Evolutionary conservation across 2,329 filamentous ascomycete genomes (phyloP).

Genomic region (Epichloe sylvatica): DNA sequence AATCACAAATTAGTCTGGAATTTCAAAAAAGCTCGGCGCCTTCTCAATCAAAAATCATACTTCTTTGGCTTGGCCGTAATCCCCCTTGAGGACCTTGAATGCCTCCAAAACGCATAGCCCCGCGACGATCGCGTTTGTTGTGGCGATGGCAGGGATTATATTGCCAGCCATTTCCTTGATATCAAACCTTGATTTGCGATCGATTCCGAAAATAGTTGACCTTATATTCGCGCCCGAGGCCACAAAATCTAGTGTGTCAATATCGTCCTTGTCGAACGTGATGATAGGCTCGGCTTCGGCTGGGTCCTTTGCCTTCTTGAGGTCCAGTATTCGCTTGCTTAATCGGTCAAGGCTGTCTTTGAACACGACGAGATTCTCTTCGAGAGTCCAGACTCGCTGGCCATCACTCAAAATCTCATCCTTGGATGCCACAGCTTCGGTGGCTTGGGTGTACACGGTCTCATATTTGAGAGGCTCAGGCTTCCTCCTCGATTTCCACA

Average conservation of each 20-base stretch:
- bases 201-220: conserved; percentile 79
- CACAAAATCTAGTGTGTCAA: conserved; percentile 90
- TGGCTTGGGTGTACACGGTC: conserved; percentile 38
- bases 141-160: conserved; percentile 96
- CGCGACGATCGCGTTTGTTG: conserved; percentile 92
- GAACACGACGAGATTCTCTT: conserved; percentile 78
- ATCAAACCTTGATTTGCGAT: conserved; percentile 80
- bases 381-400: conserved; percentile 66
- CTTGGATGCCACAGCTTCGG: conserved; percentile 32
- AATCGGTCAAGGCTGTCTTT: conserved; percentile 68
- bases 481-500: conserved; percentile 77
- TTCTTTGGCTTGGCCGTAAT: conserved; percentile 62
- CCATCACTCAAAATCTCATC: conserved; percentile 48
- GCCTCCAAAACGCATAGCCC: conserved; percentile 83
- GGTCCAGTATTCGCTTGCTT: conserved; percentile 55
- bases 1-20: conserved; percentile 1
- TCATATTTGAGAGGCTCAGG: conserved; percentile 64
- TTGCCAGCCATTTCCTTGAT: conserved; percentile 99
- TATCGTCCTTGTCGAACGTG: conserved; percentile 91
- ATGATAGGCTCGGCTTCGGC: conserved; percentile 50
- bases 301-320: conserved; percentile 36
- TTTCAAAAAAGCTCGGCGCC: not conserved
- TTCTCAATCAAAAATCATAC: conserved; percentile 23
- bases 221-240: conserved; percentile 80
- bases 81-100: conserved; percentile 74